These are phyloP conservation scores for Tillandsia fasciculata DNA, from an alignment of 176 grass and related monocot species.

Conservation along the genomic window DNA sequence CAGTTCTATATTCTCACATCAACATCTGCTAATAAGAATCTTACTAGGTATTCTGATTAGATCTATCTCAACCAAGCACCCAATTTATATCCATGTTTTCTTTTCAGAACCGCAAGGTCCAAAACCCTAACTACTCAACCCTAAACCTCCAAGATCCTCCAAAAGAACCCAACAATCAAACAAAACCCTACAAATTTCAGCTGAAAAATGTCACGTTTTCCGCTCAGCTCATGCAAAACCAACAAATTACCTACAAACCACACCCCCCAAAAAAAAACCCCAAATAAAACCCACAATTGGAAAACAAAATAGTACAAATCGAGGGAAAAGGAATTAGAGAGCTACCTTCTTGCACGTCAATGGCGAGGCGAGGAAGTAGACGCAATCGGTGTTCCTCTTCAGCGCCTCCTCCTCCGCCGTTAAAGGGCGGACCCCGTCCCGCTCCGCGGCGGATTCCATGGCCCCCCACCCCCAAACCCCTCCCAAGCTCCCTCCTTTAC, in stretches of 20 bases:
- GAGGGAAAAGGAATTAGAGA: not conserved
- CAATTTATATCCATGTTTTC: not conserved
- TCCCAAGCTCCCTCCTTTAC: not conserved
- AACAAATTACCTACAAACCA: not conserved
- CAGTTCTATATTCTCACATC: not conserved
- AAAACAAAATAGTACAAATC: not conserved
- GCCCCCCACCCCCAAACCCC: not conserved
- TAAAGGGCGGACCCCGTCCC: conserved; percentile 8
- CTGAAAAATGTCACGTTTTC: conserved; percentile 1
- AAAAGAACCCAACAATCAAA: not conserved
- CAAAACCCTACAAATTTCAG: not conserved
- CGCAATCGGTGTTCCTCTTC: conserved; percentile 79
- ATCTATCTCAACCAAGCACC: not conserved
- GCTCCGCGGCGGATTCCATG: conserved; percentile 27
- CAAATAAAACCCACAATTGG: not conserved
- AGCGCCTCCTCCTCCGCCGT: conserved; percentile 76
- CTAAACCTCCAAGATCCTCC: not conserved
- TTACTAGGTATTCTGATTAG: not conserved
- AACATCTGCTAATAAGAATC: not conserved
- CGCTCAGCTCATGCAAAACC: conserved; percentile 1
- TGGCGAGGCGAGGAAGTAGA: conserved; percentile 95
- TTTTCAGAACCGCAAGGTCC: not conserved
- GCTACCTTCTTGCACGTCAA: conserved; percentile 96
- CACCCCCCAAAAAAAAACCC: not conserved
- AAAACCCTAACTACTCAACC: not conserved